Evolutionary conservation across 1,284 basidiomycete species (phyloP), one percentile per base, ranked within the genome.

Genomic region (Microbotryomycetes sp.): DNA sequence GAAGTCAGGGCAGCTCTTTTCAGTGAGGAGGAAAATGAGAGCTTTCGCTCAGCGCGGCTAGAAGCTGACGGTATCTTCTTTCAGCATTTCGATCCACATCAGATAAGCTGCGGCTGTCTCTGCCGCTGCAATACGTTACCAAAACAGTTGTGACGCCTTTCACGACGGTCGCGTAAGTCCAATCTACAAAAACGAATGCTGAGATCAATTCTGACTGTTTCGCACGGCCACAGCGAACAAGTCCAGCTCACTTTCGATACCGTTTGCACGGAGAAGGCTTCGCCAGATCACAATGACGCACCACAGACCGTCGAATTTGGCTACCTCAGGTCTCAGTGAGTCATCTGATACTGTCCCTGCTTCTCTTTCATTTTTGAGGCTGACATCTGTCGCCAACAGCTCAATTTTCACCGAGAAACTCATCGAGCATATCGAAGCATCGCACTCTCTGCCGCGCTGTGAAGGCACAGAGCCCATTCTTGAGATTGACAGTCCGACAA

Each of bases 261-360:
- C 9, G 19, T 19, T 19, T 42, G 36, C 36, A 9, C 36, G 36
- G 36, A 42, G 12, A 9, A 42, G 36, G 9, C 36, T 12, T 9
- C 12, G 12, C 9, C 36, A 42, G 36, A 42, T 9, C 36, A 42
- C 36, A 42, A 42, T 42, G 36, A 42, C 36, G 36, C 12, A 28
- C 36, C 45, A n/a, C 45, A 56, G 45, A 32, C n/a, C 12, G 25
- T 59, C 58, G 58, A 53, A 22, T 59, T 59, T 28, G 58, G 58
- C 3, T 59, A 48, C 42, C 30, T 59, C 3, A 46, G 49, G 14
- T 46, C 30, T n/a, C 58, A 59, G 56, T 58, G n/a, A 12, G 30
- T 7, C n/a, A 12, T 25, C 7, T 47, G 1, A 26, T 49, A 25
- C 6, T 15, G 22, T 31, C 23, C 6, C 29, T 54, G 28, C 25